phyloP scores from a whole-genome alignment of 1,284 basidiomycete species.

The Ustilago nuda region DNA sequence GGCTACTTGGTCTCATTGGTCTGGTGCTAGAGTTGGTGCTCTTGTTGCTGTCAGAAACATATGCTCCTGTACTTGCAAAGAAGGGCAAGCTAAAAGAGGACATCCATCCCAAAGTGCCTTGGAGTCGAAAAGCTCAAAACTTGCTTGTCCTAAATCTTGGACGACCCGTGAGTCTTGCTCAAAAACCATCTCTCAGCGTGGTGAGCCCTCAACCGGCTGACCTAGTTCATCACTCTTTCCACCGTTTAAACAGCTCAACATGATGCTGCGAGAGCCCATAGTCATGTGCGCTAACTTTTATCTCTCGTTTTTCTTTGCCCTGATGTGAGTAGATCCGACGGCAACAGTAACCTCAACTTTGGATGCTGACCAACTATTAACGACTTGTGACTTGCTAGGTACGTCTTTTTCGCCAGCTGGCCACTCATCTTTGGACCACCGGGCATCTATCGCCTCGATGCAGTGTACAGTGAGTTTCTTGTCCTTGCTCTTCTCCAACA shows the following conservation, averaged over 20 bases:
- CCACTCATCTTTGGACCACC: slow-evolving; percentile 44
- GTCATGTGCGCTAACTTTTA: slow-evolving; percentile 43
- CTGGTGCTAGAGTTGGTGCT: slow-evolving; percentile 20
- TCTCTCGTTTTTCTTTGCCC: slow-evolving; percentile 45
- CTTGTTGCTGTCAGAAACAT: slow-evolving; percentile 39
- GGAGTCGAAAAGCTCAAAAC: slow-evolving; percentile 9
- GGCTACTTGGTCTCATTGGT: slow-evolving; percentile 29
- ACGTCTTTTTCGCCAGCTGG: slow-evolving; percentile 47
- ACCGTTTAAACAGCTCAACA: slow-evolving; percentile 28
- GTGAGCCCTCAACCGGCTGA: background rate
- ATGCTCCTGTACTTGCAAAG: slow-evolving; percentile 18
- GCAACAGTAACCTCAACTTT: too few relatives aligned
- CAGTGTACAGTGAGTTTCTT: slow-evolving; percentile 31
- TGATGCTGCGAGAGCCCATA: slow-evolving; percentile 45
- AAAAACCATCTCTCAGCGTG: too few relatives aligned
- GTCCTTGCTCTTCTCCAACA: too few relatives aligned
- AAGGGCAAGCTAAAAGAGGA: slow-evolving; percentile 2
- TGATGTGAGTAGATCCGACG: slow-evolving; percentile 27
- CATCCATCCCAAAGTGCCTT: background rate
- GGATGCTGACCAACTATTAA: background rate
- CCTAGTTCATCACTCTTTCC: too few relatives aligned
- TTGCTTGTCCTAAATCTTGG: slow-evolving; percentile 29
- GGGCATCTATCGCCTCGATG: slow-evolving; percentile 36
- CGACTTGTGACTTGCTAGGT: slow-evolving; percentile 10
- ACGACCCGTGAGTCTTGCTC: slow-evolving; percentile 33